Conservation (phyloP, 2,329 filamentous ascomycete genomes). For the Penicillium sp. region DNA sequence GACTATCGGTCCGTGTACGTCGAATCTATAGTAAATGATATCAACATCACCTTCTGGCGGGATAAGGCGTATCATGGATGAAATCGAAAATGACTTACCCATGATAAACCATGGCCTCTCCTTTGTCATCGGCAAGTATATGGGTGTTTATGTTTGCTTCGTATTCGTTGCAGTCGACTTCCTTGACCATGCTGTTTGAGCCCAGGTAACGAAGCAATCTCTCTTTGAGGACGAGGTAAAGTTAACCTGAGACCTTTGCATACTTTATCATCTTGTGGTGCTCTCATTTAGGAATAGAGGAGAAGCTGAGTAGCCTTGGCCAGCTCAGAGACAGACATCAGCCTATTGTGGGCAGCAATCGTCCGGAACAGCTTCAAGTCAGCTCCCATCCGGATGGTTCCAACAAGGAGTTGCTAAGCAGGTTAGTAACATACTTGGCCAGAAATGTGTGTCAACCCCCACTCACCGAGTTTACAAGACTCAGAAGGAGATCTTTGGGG, state of each 20-base stretch:
- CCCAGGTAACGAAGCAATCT: slow-evolving; percentile 32
- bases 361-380: slow-evolving; percentile 21
- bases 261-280: neutral
- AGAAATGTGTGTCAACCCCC: neutral
- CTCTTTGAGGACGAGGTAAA: slow-evolving; percentile 8
- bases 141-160: slow-evolving; percentile 16
- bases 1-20: slow-evolving; percentile 15
- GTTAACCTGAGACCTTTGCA: neutral
- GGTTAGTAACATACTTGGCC: neutral
- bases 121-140: slow-evolving; percentile 13
- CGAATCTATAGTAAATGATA: slow-evolving; percentile 15
- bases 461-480: slow-evolving; percentile 22
- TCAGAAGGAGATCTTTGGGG: slow-evolving; percentile 20
- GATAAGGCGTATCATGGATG: too few relatives aligned
- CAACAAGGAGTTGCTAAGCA: slow-evolving; percentile 17
- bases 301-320: slow-evolving; percentile 10
- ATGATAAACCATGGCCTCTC: slow-evolving; percentile 19
- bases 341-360: slow-evolving; percentile 6
- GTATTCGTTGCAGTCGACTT: slow-evolving; percentile 19
- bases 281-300: slow-evolving; percentile 13
- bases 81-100: slow-evolving; percentile 11
- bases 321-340: slow-evolving; percentile 14
- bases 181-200: slow-evolving; percentile 19
- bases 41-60: neutral
- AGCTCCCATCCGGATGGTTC: slow-evolving; percentile 18